Evolutionary conservation across 2,329 filamentous ascomycete genomes (phyloP).

Genomic region (Cytospora leucostoma): DNA sequence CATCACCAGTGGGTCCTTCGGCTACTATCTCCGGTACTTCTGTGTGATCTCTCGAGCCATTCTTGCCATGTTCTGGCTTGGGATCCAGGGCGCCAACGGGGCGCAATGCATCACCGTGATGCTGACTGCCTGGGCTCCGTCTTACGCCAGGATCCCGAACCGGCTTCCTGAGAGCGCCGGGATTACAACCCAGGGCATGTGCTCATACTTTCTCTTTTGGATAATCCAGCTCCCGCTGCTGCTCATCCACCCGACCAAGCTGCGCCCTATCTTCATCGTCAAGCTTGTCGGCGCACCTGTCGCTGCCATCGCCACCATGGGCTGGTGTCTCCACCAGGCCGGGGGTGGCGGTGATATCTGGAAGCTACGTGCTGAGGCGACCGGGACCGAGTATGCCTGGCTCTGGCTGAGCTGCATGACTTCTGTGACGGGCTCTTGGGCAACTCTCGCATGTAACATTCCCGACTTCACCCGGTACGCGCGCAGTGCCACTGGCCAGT

Average conservation of each 20-base stretch:
- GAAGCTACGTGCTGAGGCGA: slow-evolving; percentile 35
- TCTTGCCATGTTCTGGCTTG: slow-evolving; percentile 59
- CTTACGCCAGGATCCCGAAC: slow-evolving; percentile 55
- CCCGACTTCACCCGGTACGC: slow-evolving; percentile 57
- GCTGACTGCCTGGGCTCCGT: slow-evolving; percentile 54
- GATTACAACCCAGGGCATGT: slow-evolving; percentile 57
- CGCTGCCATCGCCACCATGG: slow-evolving; percentile 63
- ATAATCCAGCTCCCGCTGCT: slow-evolving; percentile 54
- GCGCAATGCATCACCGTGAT: slow-evolving; percentile 51
- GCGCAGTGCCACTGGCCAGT: slow-evolving; percentile 40
- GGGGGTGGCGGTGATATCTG: slow-evolving; percentile 50
- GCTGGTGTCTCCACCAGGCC: slow-evolving; percentile 62
- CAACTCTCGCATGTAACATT: slow-evolving; percentile 49
- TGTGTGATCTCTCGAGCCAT: slow-evolving; percentile 44
- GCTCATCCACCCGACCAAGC: slow-evolving; percentile 45
- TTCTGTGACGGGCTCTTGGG: slow-evolving; percentile 47
- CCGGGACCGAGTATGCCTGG: slow-evolving; percentile 54
- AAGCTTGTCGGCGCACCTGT: slow-evolving; percentile 55
- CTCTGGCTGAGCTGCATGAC: slow-evolving; percentile 41
- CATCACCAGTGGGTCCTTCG: slow-evolving; percentile 47
- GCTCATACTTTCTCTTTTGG: slow-evolving; percentile 54
- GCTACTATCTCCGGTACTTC: slow-evolving; percentile 45
- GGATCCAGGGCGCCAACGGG: slow-evolving; percentile 66
- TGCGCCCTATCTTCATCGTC: slow-evolving; percentile 42
- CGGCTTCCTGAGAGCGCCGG: slow-evolving; percentile 51